Evolutionary conservation across 768 basidiomycete genomes (phyloP).

Genomic region (Crepidotus variabilis): DNA sequence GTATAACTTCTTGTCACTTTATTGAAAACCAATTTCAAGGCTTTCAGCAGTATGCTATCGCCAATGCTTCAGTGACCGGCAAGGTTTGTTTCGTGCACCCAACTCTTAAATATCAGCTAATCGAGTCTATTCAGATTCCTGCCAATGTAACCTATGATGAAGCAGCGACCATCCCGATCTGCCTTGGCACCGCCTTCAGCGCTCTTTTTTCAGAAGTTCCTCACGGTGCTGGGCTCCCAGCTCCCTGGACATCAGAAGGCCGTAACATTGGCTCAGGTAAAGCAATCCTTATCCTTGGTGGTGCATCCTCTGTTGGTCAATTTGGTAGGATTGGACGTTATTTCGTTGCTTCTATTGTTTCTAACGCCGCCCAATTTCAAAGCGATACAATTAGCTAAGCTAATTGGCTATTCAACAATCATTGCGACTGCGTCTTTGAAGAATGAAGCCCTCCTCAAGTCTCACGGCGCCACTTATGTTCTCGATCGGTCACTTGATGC

Average conservation of each 20-base stretch:
- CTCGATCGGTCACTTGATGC: constrained; percentile 25
- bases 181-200: constrained; percentile 24
- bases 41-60: constrained; percentile 4
- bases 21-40: background rate
- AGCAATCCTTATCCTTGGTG: background rate
- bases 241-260: background rate
- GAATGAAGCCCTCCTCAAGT: constrained; percentile 26
- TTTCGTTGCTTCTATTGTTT: constrained; percentile 9
- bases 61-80: background rate
- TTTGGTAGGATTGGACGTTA: background rate
- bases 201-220: constrained; percentile 19
- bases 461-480: constrained; percentile 36
- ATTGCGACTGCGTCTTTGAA: constrained; percentile 33
- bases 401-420: constrained; percentile 37
- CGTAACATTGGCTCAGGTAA: background rate
- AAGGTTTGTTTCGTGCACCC: background rate
- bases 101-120: background rate
- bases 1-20: background rate
- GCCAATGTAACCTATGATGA: constrained; percentile 30
- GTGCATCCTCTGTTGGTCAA: constrained; percentile 1
- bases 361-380: constrained; percentile 12
- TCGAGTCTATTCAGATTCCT: constrained; percentile 24
- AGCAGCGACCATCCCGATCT: constrained; percentile 33
- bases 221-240: background rate
- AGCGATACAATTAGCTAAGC: constrained; percentile 34